Conservation (phyloP, 164 flowering plant species). For the Piper longum region DNA sequence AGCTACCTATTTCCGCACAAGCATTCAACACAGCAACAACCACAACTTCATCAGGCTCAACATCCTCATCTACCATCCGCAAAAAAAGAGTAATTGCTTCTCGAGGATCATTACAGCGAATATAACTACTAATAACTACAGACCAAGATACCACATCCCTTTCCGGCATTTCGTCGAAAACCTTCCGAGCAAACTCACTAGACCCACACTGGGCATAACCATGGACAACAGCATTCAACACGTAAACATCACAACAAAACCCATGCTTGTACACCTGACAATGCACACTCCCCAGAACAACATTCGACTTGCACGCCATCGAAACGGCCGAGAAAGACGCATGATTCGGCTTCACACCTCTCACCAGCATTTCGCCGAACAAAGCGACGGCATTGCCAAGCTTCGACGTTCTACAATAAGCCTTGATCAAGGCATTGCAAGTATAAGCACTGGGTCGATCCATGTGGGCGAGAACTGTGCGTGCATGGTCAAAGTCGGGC, state of each 20-base stretch:
- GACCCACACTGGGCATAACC: conserved; percentile 7
- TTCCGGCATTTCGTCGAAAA: conserved; percentile 6
- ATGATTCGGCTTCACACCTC: conserved; percentile 8
- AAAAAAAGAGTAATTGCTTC: conserved; percentile 12
- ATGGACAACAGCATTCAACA: conserved; percentile 5
- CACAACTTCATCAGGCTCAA: conserved; percentile 7
- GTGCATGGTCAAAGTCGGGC: conserved; percentile 1
- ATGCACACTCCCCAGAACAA: conserved; percentile 4
- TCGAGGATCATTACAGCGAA: conserved; percentile 3
- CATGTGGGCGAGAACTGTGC: conserved; percentile 6
- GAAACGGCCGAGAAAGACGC: conserved; percentile 6
- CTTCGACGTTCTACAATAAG: conserved; percentile 1
- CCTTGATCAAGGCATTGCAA: conserved; percentile 8
- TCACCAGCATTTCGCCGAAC: conserved; percentile 5
- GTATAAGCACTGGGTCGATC: conserved; percentile 5
- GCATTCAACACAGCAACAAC: conserved; percentile 8
- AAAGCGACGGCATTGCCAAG: background rate
- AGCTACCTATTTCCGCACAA: conserved; percentile 11
- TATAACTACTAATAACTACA: conserved; percentile 6
- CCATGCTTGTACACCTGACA: conserved; percentile 6
- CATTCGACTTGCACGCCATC: conserved; percentile 3
- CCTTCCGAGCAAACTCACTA: conserved; percentile 2
- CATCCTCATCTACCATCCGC: conserved; percentile 5
- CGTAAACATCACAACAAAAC: conserved; percentile 6
- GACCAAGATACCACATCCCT: conserved; percentile 15